Evolutionary conservation across 331 rosid species (phyloP), one percentile per base, ranked within the genome.

Genomic region (Rosa hybrid): DNA sequence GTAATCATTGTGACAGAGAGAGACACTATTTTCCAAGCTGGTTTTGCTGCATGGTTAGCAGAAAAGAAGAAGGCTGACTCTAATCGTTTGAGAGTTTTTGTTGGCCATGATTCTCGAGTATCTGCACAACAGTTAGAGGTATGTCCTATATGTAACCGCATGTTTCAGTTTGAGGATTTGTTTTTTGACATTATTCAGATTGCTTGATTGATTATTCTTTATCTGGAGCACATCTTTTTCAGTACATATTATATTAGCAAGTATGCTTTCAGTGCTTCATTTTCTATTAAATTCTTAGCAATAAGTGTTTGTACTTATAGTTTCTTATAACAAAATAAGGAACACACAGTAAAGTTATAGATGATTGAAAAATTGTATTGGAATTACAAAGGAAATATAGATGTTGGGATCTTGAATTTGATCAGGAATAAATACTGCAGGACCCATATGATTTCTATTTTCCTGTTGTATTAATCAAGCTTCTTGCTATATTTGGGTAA

Each of bases 51-150:
- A 74, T 95, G 97, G 98, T 84, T 95, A 71, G 77, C 75, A 68
- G 97, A 90, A 76, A 95, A 89, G 86, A 95, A 92, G 89, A 87
- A 91, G 81, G 84, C 88, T 21, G 90, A 87, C 77, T 90, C 97
- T 73, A 83, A 1, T 77, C 75, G 63, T 72, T 84, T 92, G 81
- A 89, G 86, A 87, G 90, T 95, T 86, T 92, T 97, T 74, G 65
- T 95, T 78, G 99, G 99, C 72, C 93, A 92, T 59, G 99, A 92
- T 78, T 92, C 98, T 76, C 88, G 98, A 69, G 88, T 95, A 86
- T 86, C 98, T 25, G 94, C 98, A 48, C 85, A 90, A 81, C 59
- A 75, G 23, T 87, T 95, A 84, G 96, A 90, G 99, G 98, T 91
- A 72, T 77, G 78, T 71, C 45, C 49, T 51, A 7, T 57, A 59